Base-by-base conservation (phyloP, 2,329 filamentous ascomycete species). In the Sclerotinia minor region DNA sequence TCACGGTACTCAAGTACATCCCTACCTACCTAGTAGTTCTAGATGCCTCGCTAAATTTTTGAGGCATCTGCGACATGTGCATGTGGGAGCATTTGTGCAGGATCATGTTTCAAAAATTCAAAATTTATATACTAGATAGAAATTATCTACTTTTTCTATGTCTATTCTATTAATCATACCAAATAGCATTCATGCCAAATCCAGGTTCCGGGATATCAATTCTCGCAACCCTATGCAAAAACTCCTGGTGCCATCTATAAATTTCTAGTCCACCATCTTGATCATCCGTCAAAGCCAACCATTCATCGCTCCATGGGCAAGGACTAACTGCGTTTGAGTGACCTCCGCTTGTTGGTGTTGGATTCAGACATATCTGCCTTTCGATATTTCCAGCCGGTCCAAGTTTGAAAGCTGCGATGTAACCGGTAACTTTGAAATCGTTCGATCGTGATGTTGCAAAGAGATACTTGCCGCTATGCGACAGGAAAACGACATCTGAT, bases 161-260 rank as follows among this genome's bases (percentile, higher is more conserved):
- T 65, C 45, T 49, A 41, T 68, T 65, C 45, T 49, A 41, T 68
- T 75, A 92, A 79, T 96, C 90, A 78, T 95, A 95, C 92, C 92
- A 96, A 71, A 96, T 93, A n/a, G 92, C 92, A 80, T 96, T 96
- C 92, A 96, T 96, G 1, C 92, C 92, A 77, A 96, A 96, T 1
- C 92, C 92, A n/a, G 91, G 91, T 81, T 96, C 92, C 7, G 88
- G 87, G 49, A 96, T 88, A 73, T 92, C 87, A 71, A 91, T 82
- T 70, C 91, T 84, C 21, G 92, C 92, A 9, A 96, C 92, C 4
- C 92, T 82, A 2, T 87, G 89, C 65, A 96, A 80, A 73, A 89
- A 92, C 82, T 95, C 92, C 68, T 93, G 89, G 72, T 89, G 84
- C 91, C 92, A 96, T 65, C 92, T 84, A 78, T 96, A 96, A 67